Evolutionary conservation across 768 basidiomycete genomes (phyloP).

Genomic region (Boletus speciosus): DNA sequence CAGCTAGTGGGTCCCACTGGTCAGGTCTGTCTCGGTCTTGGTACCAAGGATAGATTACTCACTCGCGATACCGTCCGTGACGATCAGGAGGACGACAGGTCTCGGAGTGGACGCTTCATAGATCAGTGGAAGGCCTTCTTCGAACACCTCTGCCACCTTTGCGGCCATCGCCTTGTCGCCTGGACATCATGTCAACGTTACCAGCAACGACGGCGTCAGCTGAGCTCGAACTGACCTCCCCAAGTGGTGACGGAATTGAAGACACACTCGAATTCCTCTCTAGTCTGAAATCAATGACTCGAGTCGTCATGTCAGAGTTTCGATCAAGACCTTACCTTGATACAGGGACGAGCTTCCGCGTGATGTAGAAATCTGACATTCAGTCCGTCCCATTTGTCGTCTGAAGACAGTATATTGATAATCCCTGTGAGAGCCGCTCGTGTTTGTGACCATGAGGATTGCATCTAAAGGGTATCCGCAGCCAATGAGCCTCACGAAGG

Average conservation of each 20-base stretch:
- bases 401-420: slow-evolving; percentile 10
- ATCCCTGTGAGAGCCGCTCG: slow-evolving; percentile 15
- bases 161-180: slow-evolving; percentile 15
- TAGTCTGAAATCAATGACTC: slow-evolving; percentile 5
- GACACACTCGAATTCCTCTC: slow-evolving; percentile 14
- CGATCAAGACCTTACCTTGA: slow-evolving; percentile 7
- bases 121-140: slow-evolving; percentile 10
- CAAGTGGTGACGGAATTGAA: slow-evolving; percentile 19
- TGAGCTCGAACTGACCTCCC: slow-evolving; percentile 13
- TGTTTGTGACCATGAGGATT: slow-evolving; percentile 19
- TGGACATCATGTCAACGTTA: background rate
- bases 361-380: slow-evolving; percentile 20
- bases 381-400: slow-evolving; percentile 15
- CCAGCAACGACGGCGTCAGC: background rate
- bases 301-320: background rate
- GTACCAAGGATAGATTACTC: background rate
- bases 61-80: slow-evolving; percentile 22
- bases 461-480: slow-evolving; percentile 14
- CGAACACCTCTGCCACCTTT: slow-evolving; percentile 19
- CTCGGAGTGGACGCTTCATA: background rate
- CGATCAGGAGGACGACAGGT: slow-evolving; percentile 14
- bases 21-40: background rate
- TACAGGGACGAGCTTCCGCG: background rate
- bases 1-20: slow-evolving; percentile 2
- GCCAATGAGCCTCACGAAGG: background rate